These are phyloP conservation scores for Pseudogymnoascus sp. DNA, from an alignment of 2,329 filamentous ascomycete species.

Conservation along the genomic window DNA sequence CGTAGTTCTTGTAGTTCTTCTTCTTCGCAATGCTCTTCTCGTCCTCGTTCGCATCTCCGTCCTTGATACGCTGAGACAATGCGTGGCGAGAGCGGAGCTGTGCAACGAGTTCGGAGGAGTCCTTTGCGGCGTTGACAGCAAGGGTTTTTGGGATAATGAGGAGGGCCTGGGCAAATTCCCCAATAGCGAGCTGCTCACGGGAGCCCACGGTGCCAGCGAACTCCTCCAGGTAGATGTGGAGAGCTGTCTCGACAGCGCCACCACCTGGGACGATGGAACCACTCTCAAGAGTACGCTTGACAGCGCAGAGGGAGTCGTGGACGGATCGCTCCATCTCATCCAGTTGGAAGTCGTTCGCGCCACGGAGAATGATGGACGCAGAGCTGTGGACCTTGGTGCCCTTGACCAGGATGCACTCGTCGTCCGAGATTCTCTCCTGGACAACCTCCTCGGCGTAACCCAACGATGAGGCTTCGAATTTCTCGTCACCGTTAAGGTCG, in stretches of 20 bases:
- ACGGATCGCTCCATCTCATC: conserved; percentile 99
- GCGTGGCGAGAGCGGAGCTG: conserved; percentile 93
- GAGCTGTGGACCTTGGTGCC: conserved; percentile 91
- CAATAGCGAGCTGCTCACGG: conserved; percentile 94
- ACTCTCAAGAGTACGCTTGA: conserved; percentile 94
- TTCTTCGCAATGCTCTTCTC: conserved; percentile 86
- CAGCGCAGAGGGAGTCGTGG: conserved; percentile 91
- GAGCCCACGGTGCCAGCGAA: conserved; percentile 96
- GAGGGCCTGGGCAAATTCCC: conserved; percentile 91
- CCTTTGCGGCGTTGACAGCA: conserved; percentile 94
- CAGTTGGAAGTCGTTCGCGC: conserved; percentile 89
- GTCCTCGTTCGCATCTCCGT: conserved; percentile 75
- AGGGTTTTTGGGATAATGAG: conserved; percentile 94
- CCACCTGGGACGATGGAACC: conserved; percentile 95
- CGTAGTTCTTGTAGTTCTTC: conserved; percentile 99
- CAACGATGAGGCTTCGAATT: conserved; percentile 83
- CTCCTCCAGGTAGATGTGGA: conserved; percentile 98
- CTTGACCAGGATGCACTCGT: conserved; percentile 95
- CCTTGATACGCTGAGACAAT: conserved; percentile 82
- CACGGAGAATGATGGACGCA: conserved; percentile 90
- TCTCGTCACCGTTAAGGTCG: conserved; percentile 94
- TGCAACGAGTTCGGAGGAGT: conserved; percentile 88
- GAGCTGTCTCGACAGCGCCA: conserved; percentile 93
- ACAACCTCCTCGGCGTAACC: conserved; percentile 90
- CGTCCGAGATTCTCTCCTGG: conserved; percentile 98